phyloP scores from a whole-genome alignment of 2,329 filamentous ascomycete species.

The Cladosporium sp. region DNA sequence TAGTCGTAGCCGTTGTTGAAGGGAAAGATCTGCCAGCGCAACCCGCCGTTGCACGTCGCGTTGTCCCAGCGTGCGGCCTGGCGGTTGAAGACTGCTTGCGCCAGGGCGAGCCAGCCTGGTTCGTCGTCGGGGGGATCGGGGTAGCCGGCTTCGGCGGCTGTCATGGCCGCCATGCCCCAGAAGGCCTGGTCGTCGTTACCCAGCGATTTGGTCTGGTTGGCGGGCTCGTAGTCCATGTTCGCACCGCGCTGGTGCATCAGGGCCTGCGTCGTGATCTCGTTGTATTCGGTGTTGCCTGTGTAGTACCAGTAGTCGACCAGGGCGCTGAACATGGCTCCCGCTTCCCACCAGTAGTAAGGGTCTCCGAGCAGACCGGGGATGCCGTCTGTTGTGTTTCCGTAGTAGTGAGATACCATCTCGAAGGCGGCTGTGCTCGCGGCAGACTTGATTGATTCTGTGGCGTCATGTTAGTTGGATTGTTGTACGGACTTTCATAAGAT shows the following conservation, averaged over 20 bases:
- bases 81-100: constrained; percentile 39
- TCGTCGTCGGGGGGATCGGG: constrained; percentile 36
- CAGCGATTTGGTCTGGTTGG: constrained; percentile 34
- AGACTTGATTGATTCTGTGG: constrained; percentile 38
- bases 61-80: constrained; percentile 36
- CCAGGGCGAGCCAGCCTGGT: constrained; percentile 43
- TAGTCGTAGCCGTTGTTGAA: constrained; percentile 49
- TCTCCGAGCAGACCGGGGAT: constrained; percentile 55
- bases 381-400: constrained; percentile 48
- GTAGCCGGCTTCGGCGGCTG: constrained; percentile 51
- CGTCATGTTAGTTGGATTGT: too few relatives aligned
- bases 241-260: constrained; percentile 58
- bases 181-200: constrained; percentile 55
- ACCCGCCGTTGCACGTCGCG: constrained; percentile 35
- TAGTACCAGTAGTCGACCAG: constrained; percentile 67
- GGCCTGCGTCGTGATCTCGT: constrained; percentile 53
- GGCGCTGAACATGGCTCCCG: constrained; percentile 57
- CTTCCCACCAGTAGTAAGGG: constrained; percentile 75
- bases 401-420: constrained; percentile 51
- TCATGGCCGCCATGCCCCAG: constrained; percentile 54
- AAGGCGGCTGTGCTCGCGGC: constrained; percentile 42
- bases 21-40: constrained; percentile 38
- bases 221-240: constrained; percentile 56
- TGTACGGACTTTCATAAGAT: too few relatives aligned
- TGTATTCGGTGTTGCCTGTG: constrained; percentile 62